phyloP scores from a whole-genome alignment of 768 basidiomycete species.

The Boletus subparvulus region DNA sequence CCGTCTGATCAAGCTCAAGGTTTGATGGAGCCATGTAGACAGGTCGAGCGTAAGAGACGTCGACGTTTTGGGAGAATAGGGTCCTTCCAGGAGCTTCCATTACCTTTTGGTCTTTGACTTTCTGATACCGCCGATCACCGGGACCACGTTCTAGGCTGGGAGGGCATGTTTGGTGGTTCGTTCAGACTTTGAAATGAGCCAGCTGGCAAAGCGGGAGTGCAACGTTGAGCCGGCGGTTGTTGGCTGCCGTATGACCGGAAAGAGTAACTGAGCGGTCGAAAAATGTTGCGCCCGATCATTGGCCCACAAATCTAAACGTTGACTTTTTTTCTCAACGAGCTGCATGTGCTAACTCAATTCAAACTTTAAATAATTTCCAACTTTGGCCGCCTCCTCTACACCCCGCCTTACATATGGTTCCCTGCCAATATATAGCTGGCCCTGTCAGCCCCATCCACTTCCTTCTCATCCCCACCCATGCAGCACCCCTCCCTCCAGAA shows the following conservation, averaged over 20 bases:
- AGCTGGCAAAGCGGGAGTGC: background rate
- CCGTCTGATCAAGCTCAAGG: constrained; percentile 20
- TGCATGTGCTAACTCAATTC: constrained; percentile 49
- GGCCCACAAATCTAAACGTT: constrained; percentile 14
- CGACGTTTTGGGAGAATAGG: constrained; percentile 4
- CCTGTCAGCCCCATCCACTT: constrained; percentile 6
- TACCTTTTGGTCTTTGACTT: constrained; percentile 19
- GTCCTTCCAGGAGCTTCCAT: constrained; percentile 12
- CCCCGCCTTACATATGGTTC: constrained; percentile 18
- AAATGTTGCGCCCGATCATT: constrained; percentile 23
- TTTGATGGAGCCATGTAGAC: constrained; percentile 22
- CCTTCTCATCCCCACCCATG: constrained; percentile 44
- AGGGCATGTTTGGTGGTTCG: background rate
- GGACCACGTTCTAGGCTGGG: background rate
- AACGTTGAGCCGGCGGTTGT: background rate
- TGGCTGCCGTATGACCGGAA: constrained; percentile 22
- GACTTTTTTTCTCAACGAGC: constrained; percentile 5
- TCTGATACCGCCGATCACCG: constrained; percentile 21
- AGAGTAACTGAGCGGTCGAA: background rate
- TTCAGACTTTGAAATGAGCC: background rate
- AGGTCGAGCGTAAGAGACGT: constrained; percentile 1
- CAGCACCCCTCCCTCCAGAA: constrained; percentile 75
- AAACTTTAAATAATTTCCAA: constrained; percentile 54
- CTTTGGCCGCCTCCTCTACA: constrained; percentile 20
- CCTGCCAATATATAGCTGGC: constrained; percentile 41